phyloP scores from a whole-genome alignment of 345 rosid species.

The Hirschfeldia incana region DNA sequence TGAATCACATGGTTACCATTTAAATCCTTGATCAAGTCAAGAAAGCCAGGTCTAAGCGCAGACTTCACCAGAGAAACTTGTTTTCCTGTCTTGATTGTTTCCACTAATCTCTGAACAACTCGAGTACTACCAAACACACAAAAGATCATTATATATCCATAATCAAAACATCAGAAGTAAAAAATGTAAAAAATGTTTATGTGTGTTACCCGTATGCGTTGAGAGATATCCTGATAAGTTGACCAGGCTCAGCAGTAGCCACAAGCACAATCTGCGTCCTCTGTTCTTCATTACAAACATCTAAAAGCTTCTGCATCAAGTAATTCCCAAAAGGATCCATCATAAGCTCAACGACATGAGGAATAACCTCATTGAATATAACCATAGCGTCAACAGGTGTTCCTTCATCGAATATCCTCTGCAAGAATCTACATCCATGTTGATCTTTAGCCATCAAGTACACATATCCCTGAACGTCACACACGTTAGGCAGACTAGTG shows the following conservation, averaged over 20 bases:
- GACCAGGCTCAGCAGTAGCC: conserved; percentile 49
- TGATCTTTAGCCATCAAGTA: conserved; percentile 58
- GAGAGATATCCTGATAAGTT: conserved; percentile 51
- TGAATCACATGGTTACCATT: conserved; percentile 81
- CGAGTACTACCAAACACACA: conserved; percentile 49
- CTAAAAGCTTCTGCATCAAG: conserved; percentile 54
- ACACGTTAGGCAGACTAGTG: conserved; percentile 33
- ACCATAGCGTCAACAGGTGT: conserved; percentile 43
- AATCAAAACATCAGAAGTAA: background rate
- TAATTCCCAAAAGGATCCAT: conserved; percentile 62
- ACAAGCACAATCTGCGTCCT: conserved; percentile 48
- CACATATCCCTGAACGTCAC: conserved; percentile 45
- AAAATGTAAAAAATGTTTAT: background rate
- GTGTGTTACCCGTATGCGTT: conserved; percentile 53
- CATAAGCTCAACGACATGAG: conserved; percentile 59
- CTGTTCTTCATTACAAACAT: conserved; percentile 59
- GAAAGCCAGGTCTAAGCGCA: conserved; percentile 62
- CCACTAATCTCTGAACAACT: conserved; percentile 67
- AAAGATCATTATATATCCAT: background rate
- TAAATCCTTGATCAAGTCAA: conserved; percentile 60
- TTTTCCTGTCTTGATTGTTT: conserved; percentile 60
- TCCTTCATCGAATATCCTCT: conserved; percentile 53
- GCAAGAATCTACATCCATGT: conserved; percentile 60
- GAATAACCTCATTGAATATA: conserved; percentile 51
- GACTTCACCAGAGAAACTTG: conserved; percentile 53